Percentiles rank a stretch among this genome's conserved stretches.
phyloP scores from a whole-genome alignment of 306 rosid genomes.

The Pachyrhizus erosus region DNA sequence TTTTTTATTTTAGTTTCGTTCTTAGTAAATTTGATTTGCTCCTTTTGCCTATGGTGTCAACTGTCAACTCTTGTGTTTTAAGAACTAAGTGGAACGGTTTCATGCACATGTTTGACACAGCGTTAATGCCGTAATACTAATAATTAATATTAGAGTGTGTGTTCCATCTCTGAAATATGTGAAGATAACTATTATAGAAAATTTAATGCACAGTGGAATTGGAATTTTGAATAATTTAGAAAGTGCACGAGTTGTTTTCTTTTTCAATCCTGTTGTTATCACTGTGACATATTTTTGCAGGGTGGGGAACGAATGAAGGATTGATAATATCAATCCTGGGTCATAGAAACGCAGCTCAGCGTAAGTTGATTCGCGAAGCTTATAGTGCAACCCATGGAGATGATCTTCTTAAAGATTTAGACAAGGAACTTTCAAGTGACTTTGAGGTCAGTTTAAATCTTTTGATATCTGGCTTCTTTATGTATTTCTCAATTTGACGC shows the following conservation, averaged over 20 bases:
- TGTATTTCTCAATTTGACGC: background rate
- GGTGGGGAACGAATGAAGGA: slow-evolving; percentile 77
- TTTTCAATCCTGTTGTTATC: slow-evolving; percentile 9
- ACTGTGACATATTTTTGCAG: slow-evolving; percentile 49
- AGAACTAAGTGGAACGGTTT: background rate
- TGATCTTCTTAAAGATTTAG: slow-evolving; percentile 65
- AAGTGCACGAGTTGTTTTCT: background rate
- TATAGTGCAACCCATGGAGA: slow-evolving; percentile 62
- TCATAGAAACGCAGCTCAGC: slow-evolving; percentile 71
- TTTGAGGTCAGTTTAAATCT: slow-evolving; percentile 58
- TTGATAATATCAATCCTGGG: slow-evolving; percentile 61
- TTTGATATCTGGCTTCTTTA: background rate
- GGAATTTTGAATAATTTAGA: background rate
- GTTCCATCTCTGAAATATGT: background rate
- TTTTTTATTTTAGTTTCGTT: background rate
- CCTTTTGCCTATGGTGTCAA: background rate
- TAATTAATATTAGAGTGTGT: background rate
- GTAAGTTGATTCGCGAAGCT: slow-evolving; percentile 57
- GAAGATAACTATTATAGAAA: background rate
- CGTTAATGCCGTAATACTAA: background rate
- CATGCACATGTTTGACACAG: background rate
- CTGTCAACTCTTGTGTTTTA: background rate
- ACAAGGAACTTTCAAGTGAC: slow-evolving; percentile 76
- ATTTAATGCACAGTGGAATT: background rate
- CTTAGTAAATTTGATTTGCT: too few relatives aligned